A percentile compares a stretch with the other conserved stretches of the same genome.
Conservation (phyloP, 768 basidiomycete species). For the Termitomyces sp. region DNA sequence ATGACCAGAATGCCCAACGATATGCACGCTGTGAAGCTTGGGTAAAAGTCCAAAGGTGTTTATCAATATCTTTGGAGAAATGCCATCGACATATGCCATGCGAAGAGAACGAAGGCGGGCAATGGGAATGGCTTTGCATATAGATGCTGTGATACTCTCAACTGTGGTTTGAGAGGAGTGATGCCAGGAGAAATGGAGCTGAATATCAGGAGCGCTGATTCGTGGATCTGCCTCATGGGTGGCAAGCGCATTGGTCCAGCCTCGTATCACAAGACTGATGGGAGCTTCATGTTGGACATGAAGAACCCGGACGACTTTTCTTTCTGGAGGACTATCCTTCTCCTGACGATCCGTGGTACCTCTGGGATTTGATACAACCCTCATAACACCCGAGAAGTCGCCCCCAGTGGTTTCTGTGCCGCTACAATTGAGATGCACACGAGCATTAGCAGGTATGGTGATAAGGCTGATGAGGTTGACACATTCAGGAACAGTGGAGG, state of each 20-base stretch:
- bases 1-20: slow-evolving; percentile 21
- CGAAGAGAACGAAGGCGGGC: slow-evolving; percentile 25
- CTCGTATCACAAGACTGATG: slow-evolving; percentile 15
- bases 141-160: slow-evolving; percentile 17
- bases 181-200: slow-evolving; percentile 27
- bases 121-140: slow-evolving; percentile 25
- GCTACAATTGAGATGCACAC: slow-evolving; percentile 19
- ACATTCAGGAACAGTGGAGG: slow-evolving; percentile 23
- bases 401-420: slow-evolving; percentile 16
- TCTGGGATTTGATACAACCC: slow-evolving; percentile 13
- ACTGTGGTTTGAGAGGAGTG: slow-evolving; percentile 13
- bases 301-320: slow-evolving; percentile 15
- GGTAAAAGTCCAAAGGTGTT: slow-evolving; percentile 27
- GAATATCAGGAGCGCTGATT: slow-evolving; percentile 12
- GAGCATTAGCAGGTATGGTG: slow-evolving; percentile 18
- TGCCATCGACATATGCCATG: slow-evolving; percentile 20
- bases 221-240: neutral
- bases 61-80: slow-evolving; percentile 22
- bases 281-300: slow-evolving; percentile 16
- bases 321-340: slow-evolving; percentile 8
- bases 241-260: slow-evolving; percentile 15
- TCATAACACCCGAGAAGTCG: slow-evolving; percentile 22
- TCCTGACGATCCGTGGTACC: slow-evolving; percentile 7
- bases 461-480: slow-evolving; percentile 25
- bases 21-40: slow-evolving; percentile 23